These are phyloP conservation scores for Fraxinus anomala DNA, from an alignment of 257 asterid genomes.

Conservation along the genomic window DNA sequence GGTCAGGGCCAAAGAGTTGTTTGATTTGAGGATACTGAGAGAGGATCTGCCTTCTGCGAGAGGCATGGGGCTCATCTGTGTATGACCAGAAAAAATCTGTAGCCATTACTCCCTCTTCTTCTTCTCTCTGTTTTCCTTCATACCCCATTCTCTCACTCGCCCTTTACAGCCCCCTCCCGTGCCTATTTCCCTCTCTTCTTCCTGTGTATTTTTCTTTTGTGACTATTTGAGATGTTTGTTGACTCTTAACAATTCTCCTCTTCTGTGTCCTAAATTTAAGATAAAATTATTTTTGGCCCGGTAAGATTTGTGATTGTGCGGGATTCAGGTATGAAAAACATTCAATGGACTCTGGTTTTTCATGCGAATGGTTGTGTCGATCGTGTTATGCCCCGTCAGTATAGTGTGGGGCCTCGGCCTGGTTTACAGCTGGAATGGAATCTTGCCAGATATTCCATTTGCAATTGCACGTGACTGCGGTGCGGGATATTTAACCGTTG, in stretches of 20 bases:
- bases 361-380: not conserved
- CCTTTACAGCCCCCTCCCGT: not conserved
- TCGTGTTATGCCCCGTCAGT: not conserved
- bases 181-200: not conserved
- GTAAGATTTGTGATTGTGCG: not conserved
- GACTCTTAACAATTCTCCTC: not conserved
- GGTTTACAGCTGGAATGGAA: not conserved
- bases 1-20: slow-evolving; percentile 88
- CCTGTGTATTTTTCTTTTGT: not conserved
- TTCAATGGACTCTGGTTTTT: not conserved
- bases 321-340: not conserved
- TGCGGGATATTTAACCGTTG: not conserved
- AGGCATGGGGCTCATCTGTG: slow-evolving; percentile 92
- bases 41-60: slow-evolving; percentile 85
- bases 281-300: not conserved
- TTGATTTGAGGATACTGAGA: slow-evolving; percentile 86
- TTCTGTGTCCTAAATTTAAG: not conserved
- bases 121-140: slow-evolving; percentile 46
- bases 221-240: slow-evolving; percentile 6
- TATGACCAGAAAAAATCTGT: slow-evolving; percentile 91
- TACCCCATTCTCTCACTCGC: slow-evolving; percentile 50
- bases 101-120: slow-evolving; percentile 64
- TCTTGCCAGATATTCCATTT: slow-evolving; percentile 1
- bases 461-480: not conserved
- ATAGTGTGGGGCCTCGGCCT: too few species aligned